Conservation (phyloP, 1,139 yeast genomes). For the Pichia kudriavzevii region DNA sequence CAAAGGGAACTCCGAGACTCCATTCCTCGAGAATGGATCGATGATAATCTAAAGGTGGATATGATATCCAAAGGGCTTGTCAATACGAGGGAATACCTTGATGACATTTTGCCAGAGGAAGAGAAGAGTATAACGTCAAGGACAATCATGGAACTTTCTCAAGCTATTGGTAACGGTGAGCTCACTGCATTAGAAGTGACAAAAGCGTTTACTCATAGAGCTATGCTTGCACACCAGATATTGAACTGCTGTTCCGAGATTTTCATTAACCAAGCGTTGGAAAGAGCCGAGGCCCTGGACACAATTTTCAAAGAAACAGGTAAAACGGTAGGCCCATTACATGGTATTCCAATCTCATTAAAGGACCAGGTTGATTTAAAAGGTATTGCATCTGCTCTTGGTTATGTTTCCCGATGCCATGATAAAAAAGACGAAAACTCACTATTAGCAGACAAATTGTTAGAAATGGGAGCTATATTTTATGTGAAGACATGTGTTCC, state of each 20-base stretch:
- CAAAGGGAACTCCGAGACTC: constrained; percentile 13
- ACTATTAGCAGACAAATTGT: constrained; percentile 9
- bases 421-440: constrained; percentile 28
- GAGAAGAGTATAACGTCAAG: constrained; percentile 22
- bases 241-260: constrained; percentile 38
- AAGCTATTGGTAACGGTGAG: constrained; percentile 25
- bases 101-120: constrained; percentile 27
- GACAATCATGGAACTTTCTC: constrained; percentile 7
- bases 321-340: constrained; percentile 44
- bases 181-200: constrained; percentile 38
- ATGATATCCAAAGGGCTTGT: constrained; percentile 12
- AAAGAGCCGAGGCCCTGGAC: constrained; percentile 41
- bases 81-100: constrained; percentile 19
- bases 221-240: constrained; percentile 50
- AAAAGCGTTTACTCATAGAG: constrained; percentile 47
- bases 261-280: constrained; percentile 31
- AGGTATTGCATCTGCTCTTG: constrained; percentile 38
- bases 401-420: constrained; percentile 32
- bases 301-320: constrained; percentile 30
- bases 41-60: constrained; percentile 19
- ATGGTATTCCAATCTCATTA: constrained; percentile 60
- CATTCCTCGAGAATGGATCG: constrained; percentile 27
- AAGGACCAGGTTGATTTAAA: constrained; percentile 41
- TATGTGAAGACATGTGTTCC: constrained; percentile 54
- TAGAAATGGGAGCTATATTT: constrained; percentile 28